Percentiles rank a stretch among this genome's conserved stretches.
Evolutionary conservation across 208 protist species (phyloP).

Genomic region (Leptomonas pyrrhocoris): DNA sequence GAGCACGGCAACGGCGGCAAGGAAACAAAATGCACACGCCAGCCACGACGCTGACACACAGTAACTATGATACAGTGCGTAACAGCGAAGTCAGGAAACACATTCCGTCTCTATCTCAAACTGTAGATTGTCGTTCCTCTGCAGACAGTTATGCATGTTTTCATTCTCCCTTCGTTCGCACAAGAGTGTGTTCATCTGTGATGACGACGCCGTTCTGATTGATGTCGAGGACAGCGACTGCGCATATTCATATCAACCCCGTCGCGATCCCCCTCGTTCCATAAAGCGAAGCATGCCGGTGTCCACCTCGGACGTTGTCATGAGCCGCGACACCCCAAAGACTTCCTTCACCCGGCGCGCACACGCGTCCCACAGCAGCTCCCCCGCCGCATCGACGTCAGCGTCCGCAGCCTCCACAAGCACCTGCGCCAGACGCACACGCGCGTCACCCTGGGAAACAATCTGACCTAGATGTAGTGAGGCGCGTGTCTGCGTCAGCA

Average conservation of each 20-base stretch:
- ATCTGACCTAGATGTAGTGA: conserved; percentile 24
- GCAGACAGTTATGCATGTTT: not conserved
- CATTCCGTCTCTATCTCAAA: too few species aligned
- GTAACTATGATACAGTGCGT: too few species aligned
- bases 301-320: conserved; percentile 21
- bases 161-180: not conserved
- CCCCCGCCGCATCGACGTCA: conserved; percentile 1
- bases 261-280: not conserved
- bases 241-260: not conserved
- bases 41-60: too few species aligned
- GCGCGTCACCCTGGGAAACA: not conserved
- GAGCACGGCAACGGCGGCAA: too few species aligned
- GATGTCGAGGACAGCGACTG: not conserved
- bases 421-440: conserved; percentile 16
- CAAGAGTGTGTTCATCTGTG: too few species aligned
- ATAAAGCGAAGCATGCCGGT: conserved; percentile 19
- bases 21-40: too few species aligned
- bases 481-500: not conserved
- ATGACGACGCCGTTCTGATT: too few species aligned
- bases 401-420: conserved; percentile 15
- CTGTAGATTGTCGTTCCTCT: too few species aligned
- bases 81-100: too few species aligned
- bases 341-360: conserved; percentile 4
- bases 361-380: conserved; percentile 24
- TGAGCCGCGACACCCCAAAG: conserved; percentile 23